Evolutionary conservation across 352 stramenopile genomes (phyloP).

Genomic region (Phytophthora brassicae): DNA sequence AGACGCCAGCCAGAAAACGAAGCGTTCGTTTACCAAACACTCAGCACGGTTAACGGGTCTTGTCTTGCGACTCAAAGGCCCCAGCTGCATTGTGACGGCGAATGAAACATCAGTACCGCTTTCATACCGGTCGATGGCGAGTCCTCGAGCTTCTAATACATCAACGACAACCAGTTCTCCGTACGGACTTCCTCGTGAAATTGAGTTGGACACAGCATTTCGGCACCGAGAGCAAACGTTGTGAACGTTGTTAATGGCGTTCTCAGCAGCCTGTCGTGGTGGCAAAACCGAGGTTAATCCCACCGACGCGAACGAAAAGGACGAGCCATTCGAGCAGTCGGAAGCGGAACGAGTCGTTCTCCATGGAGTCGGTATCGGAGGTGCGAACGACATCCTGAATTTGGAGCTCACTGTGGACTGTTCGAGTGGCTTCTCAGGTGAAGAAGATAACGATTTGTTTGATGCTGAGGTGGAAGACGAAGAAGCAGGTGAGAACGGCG

Average conservation of each 20-base stretch:
- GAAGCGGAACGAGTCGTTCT: conserved; percentile 38
- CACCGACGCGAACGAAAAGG: conserved; percentile 25
- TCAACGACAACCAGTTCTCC: conserved; percentile 71
- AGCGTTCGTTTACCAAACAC: conserved; percentile 48
- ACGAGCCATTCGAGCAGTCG: conserved; percentile 18
- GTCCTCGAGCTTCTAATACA: conserved; percentile 53
- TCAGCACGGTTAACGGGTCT: conserved; percentile 27
- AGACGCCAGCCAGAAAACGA: conserved; percentile 70
- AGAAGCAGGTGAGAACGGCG: conserved; percentile 18
- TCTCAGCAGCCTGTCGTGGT: conserved; percentile 33
- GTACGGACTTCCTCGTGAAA: conserved; percentile 52
- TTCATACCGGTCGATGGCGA: conserved; percentile 45
- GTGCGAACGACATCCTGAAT: conserved; percentile 41
- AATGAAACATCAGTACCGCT: conserved; percentile 46
- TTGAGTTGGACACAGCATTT: conserved; percentile 20
- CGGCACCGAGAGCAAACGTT: conserved; percentile 32
- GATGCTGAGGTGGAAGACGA: conserved; percentile 28
- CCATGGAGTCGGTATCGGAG: conserved; percentile 49
- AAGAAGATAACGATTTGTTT: conserved; percentile 26
- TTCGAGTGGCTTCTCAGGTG: conserved; percentile 17
- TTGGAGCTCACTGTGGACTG: conserved; percentile 34
- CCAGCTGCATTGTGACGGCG: conserved; percentile 44
- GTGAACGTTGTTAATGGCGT: conserved; percentile 59
- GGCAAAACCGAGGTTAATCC: conserved; percentile 13
- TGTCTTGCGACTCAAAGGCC: conserved; percentile 39